Base-by-base conservation (phyloP, 805 yeast species). In the Saturnispora sekii region DNA sequence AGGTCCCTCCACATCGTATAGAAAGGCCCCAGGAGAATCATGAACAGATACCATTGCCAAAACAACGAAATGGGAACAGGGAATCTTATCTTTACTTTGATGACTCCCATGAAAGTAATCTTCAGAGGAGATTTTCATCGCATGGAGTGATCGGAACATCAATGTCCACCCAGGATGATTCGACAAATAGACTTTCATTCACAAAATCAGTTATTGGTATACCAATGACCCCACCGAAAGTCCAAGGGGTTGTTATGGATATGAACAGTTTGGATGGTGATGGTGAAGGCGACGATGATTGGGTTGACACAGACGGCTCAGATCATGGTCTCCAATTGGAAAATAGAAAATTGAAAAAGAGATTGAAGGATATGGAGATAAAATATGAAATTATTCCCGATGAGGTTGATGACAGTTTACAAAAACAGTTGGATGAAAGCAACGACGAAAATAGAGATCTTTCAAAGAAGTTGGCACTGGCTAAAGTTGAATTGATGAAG, bases 91-190 rank as follows among this genome's bases (percentile, higher is more conserved):
- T 43, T 29, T 38, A 43, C 14, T 26, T 43, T 9, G 42, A 38
- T 28, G 42, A 43, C 26, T 10, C 16, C 29, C 18, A 17, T 11
- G 41, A 31, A 36, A 38, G 32, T 33, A n/a, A 35, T n/a, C 17
- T 40, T 12, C 48, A 44, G 18, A 46, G 51, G 41, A 33, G 45
- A 10, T 41, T 48, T 30, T 45, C 47, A 2, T 40, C 42, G 4
- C 45, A 43, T 3, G 51, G 46, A 3, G 41, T 53, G 11, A 49
- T 59, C 17, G 56, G 55, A 5, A 52, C 61, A 4, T 62, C 63
- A 3, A 44, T 41, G 48, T 44, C 55, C 6, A 28, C 45, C 5
- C 43, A 42, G 12, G 38, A 40, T n/a, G 51, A 48, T 10, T 46
- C 40, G 14, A 10, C 35, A 5, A 43, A 47, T 10, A 47, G 61